phyloP scores from a whole-genome alignment of 768 basidiomycete genomes.

The Macrocybe gigantea region DNA sequence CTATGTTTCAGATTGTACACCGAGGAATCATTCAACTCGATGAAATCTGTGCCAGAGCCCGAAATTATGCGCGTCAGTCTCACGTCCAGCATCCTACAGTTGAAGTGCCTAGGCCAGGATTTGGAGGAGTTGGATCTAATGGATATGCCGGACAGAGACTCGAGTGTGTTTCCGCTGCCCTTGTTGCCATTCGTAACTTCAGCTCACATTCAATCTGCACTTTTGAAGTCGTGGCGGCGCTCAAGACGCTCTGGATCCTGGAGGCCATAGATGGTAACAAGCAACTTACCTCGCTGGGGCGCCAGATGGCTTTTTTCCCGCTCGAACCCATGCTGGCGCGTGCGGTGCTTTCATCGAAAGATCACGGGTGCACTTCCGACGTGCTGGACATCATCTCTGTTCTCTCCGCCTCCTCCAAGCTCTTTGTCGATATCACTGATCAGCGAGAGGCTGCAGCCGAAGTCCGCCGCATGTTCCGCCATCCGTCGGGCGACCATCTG shows the following conservation, averaged over 20 bases:
- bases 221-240: slow-evolving; percentile 49
- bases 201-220: background rate
- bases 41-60: slow-evolving; percentile 68
- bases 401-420: slow-evolving; percentile 72
- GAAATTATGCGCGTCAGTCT: slow-evolving; percentile 90
- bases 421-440: slow-evolving; percentile 75
- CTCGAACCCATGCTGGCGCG: slow-evolving; percentile 84
- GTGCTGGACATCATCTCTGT: slow-evolving; percentile 83
- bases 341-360: slow-evolving; percentile 72
- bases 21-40: slow-evolving; percentile 63
- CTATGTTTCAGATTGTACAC: slow-evolving; percentile 92
- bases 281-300: slow-evolving; percentile 66
- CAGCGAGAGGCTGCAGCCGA: slow-evolving; percentile 68
- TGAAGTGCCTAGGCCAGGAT: slow-evolving; percentile 80
- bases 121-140: slow-evolving; percentile 81
- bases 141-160: slow-evolving; percentile 75
- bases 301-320: slow-evolving; percentile 85
- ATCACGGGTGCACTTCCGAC: slow-evolving; percentile 68
- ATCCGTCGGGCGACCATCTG: slow-evolving; percentile 86
- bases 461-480: slow-evolving; percentile 72
- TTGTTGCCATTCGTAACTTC: background rate
- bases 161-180: slow-evolving; percentile 44
- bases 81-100: slow-evolving; percentile 75
- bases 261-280: slow-evolving; percentile 69
- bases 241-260: slow-evolving; percentile 72